Conservation (phyloP, 768 basidiomycete genomes). For the Tulasnella sp. region DNA sequence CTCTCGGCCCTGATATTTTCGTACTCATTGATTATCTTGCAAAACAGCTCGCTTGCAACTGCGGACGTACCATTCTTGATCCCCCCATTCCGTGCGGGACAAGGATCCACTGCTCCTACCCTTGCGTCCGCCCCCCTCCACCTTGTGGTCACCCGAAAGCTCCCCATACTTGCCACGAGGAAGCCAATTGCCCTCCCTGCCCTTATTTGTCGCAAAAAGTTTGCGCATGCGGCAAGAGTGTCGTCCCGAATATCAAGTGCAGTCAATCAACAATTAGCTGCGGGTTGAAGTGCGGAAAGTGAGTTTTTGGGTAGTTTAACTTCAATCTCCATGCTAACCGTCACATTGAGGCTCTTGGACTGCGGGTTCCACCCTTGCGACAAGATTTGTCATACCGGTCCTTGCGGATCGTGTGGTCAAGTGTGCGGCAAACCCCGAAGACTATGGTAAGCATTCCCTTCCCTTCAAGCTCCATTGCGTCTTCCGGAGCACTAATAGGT, state of each 20-base stretch:
- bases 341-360: constrained; percentile 38
- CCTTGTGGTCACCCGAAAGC: constrained; percentile 74
- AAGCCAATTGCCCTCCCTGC: constrained; percentile 71
- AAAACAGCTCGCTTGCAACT: constrained; percentile 59
- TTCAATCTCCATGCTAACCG: not conserved
- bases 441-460: constrained; percentile 47
- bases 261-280: constrained; percentile 71
- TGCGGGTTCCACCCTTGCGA: constrained; percentile 92
- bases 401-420: constrained; percentile 65
- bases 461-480: not conserved
- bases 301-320: constrained; percentile 21
- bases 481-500: not conserved
- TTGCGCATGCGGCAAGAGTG: constrained; percentile 86
- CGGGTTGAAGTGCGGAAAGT: constrained; percentile 71
- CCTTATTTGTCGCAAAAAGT: constrained; percentile 62
- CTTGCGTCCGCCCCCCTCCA: constrained; percentile 59
- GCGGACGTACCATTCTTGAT: constrained; percentile 75
- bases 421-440: constrained; percentile 80
- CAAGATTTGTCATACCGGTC: constrained; percentile 67
- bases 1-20: not conserved
- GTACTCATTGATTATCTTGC: not conserved
- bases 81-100: constrained; percentile 88
- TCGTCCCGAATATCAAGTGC: constrained; percentile 62
- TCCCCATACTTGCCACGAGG: constrained; percentile 75
- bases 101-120: constrained; percentile 59